phyloP scores from a whole-genome alignment of 805 yeast species.

The Peterozyma toletana region DNA sequence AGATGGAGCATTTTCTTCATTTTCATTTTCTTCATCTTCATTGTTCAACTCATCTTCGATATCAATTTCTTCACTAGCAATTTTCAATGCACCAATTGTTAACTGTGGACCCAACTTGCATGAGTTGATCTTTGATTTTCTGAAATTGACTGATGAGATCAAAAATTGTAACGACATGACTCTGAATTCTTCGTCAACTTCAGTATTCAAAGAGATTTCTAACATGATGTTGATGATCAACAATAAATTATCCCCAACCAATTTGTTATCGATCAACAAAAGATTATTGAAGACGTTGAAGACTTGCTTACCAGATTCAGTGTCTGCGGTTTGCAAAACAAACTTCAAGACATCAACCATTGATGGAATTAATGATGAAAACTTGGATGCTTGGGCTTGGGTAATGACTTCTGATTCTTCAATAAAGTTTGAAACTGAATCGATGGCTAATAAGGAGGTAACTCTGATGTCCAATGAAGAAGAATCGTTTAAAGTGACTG shows the following conservation, averaged over 20 bases:
- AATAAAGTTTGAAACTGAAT: conserved; percentile 56
- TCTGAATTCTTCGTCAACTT: conserved; percentile 75
- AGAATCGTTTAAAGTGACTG: conserved; percentile 56
- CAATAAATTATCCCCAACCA: conserved; percentile 69
- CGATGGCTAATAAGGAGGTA: conserved; percentile 76
- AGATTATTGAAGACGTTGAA: conserved; percentile 83
- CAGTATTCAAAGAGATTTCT: conserved; percentile 62
- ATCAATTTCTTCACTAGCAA: conserved; percentile 71
- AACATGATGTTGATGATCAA: conserved; percentile 66
- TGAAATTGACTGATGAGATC: conserved; percentile 68
- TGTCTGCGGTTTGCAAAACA: conserved; percentile 64
- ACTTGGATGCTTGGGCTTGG: conserved; percentile 38
- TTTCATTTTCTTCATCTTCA: conserved; percentile 87
- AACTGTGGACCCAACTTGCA: conserved; percentile 81
- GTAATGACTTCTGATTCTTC: conserved; percentile 50
- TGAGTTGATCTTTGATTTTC: conserved; percentile 72
- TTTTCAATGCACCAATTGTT: conserved; percentile 63
- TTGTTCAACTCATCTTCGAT: conserved; percentile 69
- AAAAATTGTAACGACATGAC: conserved; percentile 79
- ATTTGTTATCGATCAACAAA: conserved; percentile 65
- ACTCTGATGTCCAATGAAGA: conserved; percentile 69
- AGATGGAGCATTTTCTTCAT: conserved; percentile 80
- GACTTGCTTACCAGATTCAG: conserved; percentile 62
- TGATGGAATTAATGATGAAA: conserved; percentile 63
- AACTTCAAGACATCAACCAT: conserved; percentile 78